phyloP scores from a whole-genome alignment of 179 eudicot species.

The Camellia oleifera region DNA sequence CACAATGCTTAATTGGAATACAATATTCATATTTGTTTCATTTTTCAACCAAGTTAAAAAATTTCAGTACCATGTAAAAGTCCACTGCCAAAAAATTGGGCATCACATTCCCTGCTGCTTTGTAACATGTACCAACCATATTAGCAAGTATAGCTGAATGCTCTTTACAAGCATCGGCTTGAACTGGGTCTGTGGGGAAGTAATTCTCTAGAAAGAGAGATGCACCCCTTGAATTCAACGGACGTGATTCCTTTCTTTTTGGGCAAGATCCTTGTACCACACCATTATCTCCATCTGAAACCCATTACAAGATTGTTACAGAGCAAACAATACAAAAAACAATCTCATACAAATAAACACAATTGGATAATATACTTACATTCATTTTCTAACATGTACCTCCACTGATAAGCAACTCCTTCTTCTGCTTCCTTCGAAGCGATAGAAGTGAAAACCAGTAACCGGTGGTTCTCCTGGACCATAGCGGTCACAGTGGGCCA shows the following conservation, averaged over 20 bases:
- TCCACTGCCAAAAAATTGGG: constrained; percentile 94
- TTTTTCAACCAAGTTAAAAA: neutral
- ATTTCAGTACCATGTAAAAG: constrained; percentile 77
- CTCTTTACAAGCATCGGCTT: constrained; percentile 84
- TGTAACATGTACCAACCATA: constrained; percentile 76
- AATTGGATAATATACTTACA: constrained; percentile 41
- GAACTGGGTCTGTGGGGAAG: constrained; percentile 77
- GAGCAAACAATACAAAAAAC: neutral
- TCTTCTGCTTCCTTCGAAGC: constrained; percentile 82
- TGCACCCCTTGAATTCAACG: constrained; percentile 57
- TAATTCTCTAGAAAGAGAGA: constrained; percentile 86
- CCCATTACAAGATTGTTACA: constrained; percentile 2
- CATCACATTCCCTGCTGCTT: constrained; percentile 71
- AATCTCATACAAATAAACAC: neutral
- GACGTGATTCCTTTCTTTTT: constrained; percentile 82
- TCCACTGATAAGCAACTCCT: constrained; percentile 97
- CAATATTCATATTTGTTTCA: neutral
- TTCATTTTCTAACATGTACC: constrained; percentile 92
- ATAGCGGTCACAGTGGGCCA: constrained; percentile 92
- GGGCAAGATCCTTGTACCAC: constrained; percentile 73
- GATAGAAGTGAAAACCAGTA: constrained; percentile 92
- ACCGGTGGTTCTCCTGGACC: constrained; percentile 70
- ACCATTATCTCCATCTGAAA: constrained; percentile 94
- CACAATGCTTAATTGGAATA: constrained; percentile 16
- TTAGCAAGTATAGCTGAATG: constrained; percentile 73